These are phyloP conservation scores for Nakataea oryzae DNA, from an alignment of 2,329 filamentous ascomycete genomes.

Conservation along the genomic window DNA sequence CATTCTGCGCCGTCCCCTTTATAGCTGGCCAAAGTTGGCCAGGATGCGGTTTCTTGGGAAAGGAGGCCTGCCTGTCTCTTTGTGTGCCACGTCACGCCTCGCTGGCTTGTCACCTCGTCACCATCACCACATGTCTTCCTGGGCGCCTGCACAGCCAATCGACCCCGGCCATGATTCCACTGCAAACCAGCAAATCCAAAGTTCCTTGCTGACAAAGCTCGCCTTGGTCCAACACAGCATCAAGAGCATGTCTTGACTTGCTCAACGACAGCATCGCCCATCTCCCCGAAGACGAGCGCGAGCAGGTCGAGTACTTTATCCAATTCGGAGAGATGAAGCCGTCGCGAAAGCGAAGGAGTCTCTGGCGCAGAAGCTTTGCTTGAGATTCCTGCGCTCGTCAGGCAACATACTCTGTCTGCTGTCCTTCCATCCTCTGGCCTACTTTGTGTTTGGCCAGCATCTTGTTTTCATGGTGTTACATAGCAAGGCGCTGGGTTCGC, in stretches of 20 bases:
- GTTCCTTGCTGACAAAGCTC: not conserved
- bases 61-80: too few species aligned
- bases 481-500: not conserved
- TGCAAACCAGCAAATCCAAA: not conserved
- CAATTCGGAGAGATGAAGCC: slow-evolving; percentile 5
- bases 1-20: too few species aligned
- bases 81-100: not conserved
- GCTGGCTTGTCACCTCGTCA: too few species aligned
- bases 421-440: too few species aligned
- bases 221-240: slow-evolving; percentile 10
- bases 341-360: not conserved
- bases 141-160: not conserved
- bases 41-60: too few species aligned
- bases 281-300: slow-evolving; percentile 15
- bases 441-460: not conserved
- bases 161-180: not conserved
- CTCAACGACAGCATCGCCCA: slow-evolving; percentile 19
- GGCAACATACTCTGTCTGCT: too few species aligned
- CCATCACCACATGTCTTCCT: not conserved
- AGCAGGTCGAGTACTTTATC: slow-evolving; percentile 13
- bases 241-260: slow-evolving; percentile 18
- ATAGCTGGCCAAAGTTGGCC: not conserved
- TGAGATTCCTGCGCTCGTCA: too few species aligned
- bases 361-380: not conserved
- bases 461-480: not conserved